Conservation (phyloP, 768 basidiomycete genomes). For the Neoboletus magnificus region DNA sequence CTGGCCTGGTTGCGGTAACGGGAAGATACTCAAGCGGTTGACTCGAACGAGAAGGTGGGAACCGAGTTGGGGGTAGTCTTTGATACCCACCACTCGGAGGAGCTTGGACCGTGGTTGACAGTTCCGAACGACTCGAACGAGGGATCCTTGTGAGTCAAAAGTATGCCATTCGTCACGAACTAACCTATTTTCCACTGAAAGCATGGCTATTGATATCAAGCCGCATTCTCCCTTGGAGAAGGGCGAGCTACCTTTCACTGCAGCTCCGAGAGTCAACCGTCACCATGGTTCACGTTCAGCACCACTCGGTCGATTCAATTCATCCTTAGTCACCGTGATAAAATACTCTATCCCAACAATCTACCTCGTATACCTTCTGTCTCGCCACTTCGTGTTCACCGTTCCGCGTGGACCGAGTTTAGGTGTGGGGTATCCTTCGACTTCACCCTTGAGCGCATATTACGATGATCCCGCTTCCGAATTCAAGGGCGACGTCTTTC, state of each 20-base stretch:
- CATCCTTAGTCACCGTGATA: conserved; percentile 9
- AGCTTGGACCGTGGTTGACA: neutral
- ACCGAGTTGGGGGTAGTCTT: neutral
- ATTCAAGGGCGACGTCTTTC: conserved; percentile 58
- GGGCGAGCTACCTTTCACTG: conserved; percentile 17
- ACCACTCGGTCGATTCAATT: neutral
- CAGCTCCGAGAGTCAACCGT: neutral
- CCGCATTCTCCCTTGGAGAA: conserved; percentile 14
- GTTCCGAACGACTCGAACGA: too few relatives aligned
- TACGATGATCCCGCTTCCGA: conserved; percentile 37
- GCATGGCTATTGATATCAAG: conserved; percentile 11
- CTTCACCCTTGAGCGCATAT: conserved; percentile 4
- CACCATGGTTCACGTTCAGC: neutral
- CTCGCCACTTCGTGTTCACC: conserved; percentile 3
- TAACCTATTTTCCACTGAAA: neutral
- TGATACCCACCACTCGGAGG: neutral
- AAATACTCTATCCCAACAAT: conserved; percentile 20
- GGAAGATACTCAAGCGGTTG: neutral
- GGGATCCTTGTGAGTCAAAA: conserved; percentile 1
- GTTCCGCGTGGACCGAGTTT: neutral
- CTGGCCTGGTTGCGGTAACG: neutral
- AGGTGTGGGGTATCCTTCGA: neutral
- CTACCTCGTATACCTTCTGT: conserved; percentile 19
- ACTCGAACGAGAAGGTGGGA: neutral
- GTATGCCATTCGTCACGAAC: neutral